Conservation (phyloP, 306 rosid species). For the Vigna radiata region DNA sequence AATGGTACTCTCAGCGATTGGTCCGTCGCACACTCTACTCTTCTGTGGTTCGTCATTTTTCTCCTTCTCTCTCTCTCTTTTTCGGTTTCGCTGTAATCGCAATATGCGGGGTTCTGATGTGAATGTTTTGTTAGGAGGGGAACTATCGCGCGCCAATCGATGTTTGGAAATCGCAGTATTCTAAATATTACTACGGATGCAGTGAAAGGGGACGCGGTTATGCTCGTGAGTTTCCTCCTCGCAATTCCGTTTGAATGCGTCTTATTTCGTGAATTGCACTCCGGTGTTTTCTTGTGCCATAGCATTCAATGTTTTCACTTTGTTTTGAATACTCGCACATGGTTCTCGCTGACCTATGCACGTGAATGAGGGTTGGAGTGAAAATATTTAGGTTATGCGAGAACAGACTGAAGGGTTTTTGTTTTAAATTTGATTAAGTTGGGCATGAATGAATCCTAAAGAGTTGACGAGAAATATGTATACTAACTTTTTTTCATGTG, state of each 20-base stretch:
- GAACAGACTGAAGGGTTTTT: constrained; percentile 6
- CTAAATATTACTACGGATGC: constrained; percentile 77
- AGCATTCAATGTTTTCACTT: not conserved
- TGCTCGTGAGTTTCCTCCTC: constrained; percentile 61
- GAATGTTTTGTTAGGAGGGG: constrained; percentile 51
- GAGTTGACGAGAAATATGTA: constrained; percentile 9
- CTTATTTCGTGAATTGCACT: not conserved
- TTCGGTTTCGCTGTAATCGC: not conserved
- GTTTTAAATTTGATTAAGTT: constrained; percentile 11
- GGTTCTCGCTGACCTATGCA: constrained; percentile 5
- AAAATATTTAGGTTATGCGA: constrained; percentile 7
- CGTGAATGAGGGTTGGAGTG: not conserved
- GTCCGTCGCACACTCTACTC: constrained; percentile 68
- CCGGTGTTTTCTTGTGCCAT: not conserved
- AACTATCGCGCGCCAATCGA: constrained; percentile 63
- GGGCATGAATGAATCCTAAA: not conserved
- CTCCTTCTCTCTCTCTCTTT: not conserved
- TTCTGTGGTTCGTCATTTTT: constrained; percentile 54
- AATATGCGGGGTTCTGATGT: not conserved
- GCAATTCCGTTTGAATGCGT: not conserved
- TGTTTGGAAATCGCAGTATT: constrained; percentile 84
- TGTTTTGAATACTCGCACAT: not conserved
- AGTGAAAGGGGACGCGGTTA: constrained; percentile 69
- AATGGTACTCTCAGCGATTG: constrained; percentile 87
- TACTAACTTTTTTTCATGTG: constrained; percentile 27